Evolutionary conservation across 176 grass and related monocot genomes (phyloP), one percentile per base, ranked within the genome.

Genomic region (Calamus simplicifolius): DNA sequence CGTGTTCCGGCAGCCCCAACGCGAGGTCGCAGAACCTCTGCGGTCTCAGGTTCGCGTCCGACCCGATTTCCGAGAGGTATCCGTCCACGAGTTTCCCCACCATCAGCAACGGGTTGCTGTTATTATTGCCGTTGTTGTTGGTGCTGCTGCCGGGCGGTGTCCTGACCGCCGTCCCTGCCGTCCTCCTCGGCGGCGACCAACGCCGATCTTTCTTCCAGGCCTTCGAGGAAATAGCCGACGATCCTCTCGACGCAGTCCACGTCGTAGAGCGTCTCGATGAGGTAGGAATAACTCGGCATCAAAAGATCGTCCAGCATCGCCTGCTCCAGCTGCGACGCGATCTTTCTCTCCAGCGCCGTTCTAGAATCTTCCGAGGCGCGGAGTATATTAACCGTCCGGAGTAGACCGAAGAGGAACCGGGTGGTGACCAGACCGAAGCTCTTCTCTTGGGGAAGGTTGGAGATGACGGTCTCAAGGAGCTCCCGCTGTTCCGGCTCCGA

Each of bases 231-330:
- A 56, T 78, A 58, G 4, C 77, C 66, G 51, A 93, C 30, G 7
- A 98, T 74, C 56, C 85, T 80, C 79, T 93, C 94, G 16, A 98
- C 81, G 66, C 85, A 93, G 49, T 93, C 88, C 25, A 98, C 94
- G 72, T 98, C 94, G 63, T 98, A 98, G 73, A 98, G 89, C 74
- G 94, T 98, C 73, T 93, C 94, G 48, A 89, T 85, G 5, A 93
- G 79, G 84, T 82, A 78, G n/a, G 94, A 98, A 73, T 98, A 98
- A 61, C 79, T 98, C 14, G 94, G 94, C 68, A 98, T 73, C 51
- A 98, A 72, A 64, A 98, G 80, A 77, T 98, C 94, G 51, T 98
- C 94, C 3, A 98, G 64, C 23, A 66, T 60, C 0, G 94, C 88
- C 57, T 85, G 72, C 6, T 89, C 84, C 1, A 93, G 70, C 58